Evolutionary conservation across 2,329 filamentous ascomycete species (phyloP), one percentile per base, ranked within the genome.

Genomic region (Tolypocladium sp.): DNA sequence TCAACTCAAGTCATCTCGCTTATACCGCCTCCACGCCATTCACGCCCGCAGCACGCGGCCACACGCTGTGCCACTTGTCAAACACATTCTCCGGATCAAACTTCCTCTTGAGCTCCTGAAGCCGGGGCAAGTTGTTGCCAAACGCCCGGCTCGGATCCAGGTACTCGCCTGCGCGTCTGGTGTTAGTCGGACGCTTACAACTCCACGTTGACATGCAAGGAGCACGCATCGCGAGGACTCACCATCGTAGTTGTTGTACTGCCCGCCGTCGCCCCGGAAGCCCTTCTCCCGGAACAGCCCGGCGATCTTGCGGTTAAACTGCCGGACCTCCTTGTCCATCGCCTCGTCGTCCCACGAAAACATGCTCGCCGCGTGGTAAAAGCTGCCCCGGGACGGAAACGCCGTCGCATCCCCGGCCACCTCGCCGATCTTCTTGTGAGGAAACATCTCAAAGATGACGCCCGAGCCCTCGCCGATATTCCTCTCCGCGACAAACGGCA

Each of bases 301-400:
- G 46, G 64, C 68, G 8, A 77, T 54, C 13, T 67, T 65, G 3
- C 75, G 66, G 22, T 76, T 77, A 65, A 76, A 77, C 2, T 66
- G 63, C 0, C 75, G 69, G 25, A 76, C 69, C 12, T 70, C 66
- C 1, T 40, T 38, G 60, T 80, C 78, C 27, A 73, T 69, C 8
- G 61, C 65, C 4, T 66, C 42, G 42, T 76, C 70, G 1, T 70
- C 69, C 78, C 78, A 80, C 13, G 72, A 69, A 37, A 77, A 69
- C 7, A 66, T 64, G 2, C 76, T 70, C 57, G 76, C 68, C 1
- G 74, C 73, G 55, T 81, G 78, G 61, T 77, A 77, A 42, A 77
- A 76, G 7, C 66, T 65, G 9, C 75, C 77, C 5, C 79, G 72
- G 61, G 76, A 78, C 4, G 77, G 75, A 59, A 78, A 79, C 0